phyloP scores from a whole-genome alignment of 2,329 filamentous ascomycete genomes.

The Hypoxylon sp. region DNA sequence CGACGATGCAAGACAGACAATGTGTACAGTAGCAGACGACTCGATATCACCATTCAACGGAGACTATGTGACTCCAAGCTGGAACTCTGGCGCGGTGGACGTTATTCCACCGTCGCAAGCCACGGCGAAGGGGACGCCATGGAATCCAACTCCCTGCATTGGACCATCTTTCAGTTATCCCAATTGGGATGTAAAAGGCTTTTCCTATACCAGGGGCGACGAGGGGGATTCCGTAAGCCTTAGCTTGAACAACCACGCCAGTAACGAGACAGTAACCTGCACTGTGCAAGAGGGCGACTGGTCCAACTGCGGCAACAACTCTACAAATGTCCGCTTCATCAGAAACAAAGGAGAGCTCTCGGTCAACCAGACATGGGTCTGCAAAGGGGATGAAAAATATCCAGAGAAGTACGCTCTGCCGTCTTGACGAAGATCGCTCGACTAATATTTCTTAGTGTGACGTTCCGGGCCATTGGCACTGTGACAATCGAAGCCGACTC shows the following conservation, averaged over 20 bases:
- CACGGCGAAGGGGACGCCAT: constrained; percentile 16
- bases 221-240: constrained; percentile 26
- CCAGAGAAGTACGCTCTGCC: constrained; percentile 25
- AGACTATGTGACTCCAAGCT: constrained; percentile 38
- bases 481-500: constrained; percentile 21
- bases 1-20: constrained; percentile 32
- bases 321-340: constrained; percentile 30
- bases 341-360: constrained; percentile 25
- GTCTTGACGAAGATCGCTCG: no score
- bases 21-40: constrained; percentile 31
- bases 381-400: constrained; percentile 32
- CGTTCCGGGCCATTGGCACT: constrained; percentile 35
- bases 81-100: constrained; percentile 32
- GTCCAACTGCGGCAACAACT: constrained; percentile 30
- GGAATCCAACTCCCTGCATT: constrained; percentile 41
- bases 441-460: constrained; percentile 29
- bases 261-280: constrained; percentile 34
- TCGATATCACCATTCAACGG: constrained; percentile 21
- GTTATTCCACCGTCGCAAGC: constrained; percentile 33
- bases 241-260: constrained; percentile 39
- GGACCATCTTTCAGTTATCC: constrained; percentile 43
- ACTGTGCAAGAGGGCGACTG: constrained; percentile 23
- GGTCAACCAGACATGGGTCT: constrained; percentile 40
- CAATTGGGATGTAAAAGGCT: constrained; percentile 40
- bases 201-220: constrained; percentile 14